Conservation (phyloP, 805 yeast species). For the Kodamaea restingae region DNA sequence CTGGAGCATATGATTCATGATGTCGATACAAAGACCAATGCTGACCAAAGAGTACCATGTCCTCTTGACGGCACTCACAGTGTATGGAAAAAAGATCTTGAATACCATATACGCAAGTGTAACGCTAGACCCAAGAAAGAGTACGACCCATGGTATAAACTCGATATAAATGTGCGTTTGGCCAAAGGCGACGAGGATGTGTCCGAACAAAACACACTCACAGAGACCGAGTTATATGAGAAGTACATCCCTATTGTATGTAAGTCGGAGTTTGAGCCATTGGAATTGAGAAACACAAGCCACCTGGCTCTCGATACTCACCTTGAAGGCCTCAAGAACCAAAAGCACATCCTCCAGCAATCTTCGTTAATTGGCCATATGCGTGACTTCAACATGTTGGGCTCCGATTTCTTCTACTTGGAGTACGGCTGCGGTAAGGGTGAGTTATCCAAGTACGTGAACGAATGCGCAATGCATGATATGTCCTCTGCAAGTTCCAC, state of each 20-base stretch:
- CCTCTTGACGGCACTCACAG: constrained; percentile 75
- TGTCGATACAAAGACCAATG: not conserved
- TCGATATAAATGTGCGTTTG: constrained; percentile 42
- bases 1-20: constrained; percentile 51
- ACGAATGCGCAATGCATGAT: constrained; percentile 28
- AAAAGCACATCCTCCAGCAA: constrained; percentile 81
- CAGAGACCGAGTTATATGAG: constrained; percentile 10
- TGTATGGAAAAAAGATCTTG: constrained; percentile 58
- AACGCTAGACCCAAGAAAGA: constrained; percentile 38
- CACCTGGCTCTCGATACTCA: constrained; percentile 38
- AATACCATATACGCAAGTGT: constrained; percentile 60
- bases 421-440: constrained; percentile 95
- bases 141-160: constrained; percentile 48
- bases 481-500: too few relatives aligned
- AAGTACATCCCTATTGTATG: constrained; percentile 19
- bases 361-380: constrained; percentile 73
- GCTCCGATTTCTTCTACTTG: constrained; percentile 37
- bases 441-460: constrained; percentile 68
- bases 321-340: constrained; percentile 47
- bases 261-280: constrained; percentile 14
- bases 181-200: constrained; percentile 4
- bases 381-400: constrained; percentile 37
- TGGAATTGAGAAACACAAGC: constrained; percentile 13
- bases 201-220: not conserved
- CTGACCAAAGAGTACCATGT: constrained; percentile 56